These are phyloP conservation scores for Erysimum cheiri DNA, from an alignment of 441 rosid species.

Conservation along the genomic window DNA sequence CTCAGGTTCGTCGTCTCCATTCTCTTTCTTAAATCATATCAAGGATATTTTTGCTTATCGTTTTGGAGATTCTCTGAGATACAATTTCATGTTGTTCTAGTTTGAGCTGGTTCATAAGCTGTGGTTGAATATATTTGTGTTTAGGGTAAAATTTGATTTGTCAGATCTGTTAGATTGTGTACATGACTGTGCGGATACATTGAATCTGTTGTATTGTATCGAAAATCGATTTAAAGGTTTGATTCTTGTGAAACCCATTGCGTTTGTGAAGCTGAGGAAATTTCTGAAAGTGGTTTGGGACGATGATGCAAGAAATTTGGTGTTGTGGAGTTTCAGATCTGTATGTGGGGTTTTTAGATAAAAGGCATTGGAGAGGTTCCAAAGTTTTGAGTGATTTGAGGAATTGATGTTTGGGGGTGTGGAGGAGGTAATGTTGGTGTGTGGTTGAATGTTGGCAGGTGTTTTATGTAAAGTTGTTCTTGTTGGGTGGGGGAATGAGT, in stretches of 20 bases:
- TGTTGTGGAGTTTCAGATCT: slow-evolving; percentile 31
- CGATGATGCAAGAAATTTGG: slow-evolving; percentile 25
- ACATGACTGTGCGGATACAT: background rate
- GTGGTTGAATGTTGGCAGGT: slow-evolving; percentile 47
- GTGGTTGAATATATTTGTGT: slow-evolving; percentile 16
- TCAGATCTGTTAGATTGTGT: slow-evolving; percentile 30
- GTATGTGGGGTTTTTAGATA: slow-evolving; percentile 1
- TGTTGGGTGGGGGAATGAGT: slow-evolving; percentile 58
- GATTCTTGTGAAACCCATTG: background rate
- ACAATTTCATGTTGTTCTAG: slow-evolving; percentile 1
- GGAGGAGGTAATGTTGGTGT: slow-evolving; percentile 43
- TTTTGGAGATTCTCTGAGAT: background rate
- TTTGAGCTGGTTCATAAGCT: slow-evolving; percentile 7
- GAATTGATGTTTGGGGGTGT: slow-evolving; percentile 33
- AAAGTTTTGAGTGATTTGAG: background rate
- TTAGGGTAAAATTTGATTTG: background rate
- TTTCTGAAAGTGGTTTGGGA: slow-evolving; percentile 9
- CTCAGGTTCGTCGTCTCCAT: slow-evolving; percentile 35
- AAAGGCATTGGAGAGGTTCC: slow-evolving; percentile 9
- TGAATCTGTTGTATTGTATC: background rate
- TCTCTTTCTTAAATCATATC: background rate
- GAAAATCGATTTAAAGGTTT: background rate
- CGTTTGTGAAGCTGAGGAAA: slow-evolving; percentile 9
- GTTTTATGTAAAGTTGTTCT: slow-evolving; percentile 13
- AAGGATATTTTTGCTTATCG: background rate